phyloP scores from a whole-genome alignment of 2,329 filamentous ascomycete species.

The Penicillium sp. region DNA sequence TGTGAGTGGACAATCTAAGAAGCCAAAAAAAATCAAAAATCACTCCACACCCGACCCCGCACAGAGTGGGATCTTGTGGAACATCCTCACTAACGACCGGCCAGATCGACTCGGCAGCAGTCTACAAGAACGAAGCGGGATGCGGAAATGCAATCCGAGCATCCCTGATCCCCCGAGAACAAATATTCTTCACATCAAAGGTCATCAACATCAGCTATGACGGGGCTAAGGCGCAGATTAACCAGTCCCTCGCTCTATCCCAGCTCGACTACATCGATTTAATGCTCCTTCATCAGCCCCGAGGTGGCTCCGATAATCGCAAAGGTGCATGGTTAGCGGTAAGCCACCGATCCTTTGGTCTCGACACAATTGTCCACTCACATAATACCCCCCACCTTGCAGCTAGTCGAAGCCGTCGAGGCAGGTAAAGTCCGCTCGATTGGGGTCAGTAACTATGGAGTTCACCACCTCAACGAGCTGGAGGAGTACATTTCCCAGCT shows the following conservation, averaged over 20 bases:
- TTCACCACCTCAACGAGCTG: constrained; percentile 72
- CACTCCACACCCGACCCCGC: neutral
- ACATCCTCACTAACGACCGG: neutral
- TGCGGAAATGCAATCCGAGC: constrained; percentile 68
- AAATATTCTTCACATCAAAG: constrained; percentile 70
- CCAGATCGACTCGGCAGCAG: constrained; percentile 59
- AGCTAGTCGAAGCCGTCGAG: constrained; percentile 71
- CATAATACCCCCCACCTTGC: neutral
- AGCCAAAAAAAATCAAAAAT: neutral
- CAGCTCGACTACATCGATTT: constrained; percentile 75
- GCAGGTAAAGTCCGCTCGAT: constrained; percentile 71
- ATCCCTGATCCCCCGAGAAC: constrained; percentile 60
- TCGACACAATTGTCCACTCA: neutral
- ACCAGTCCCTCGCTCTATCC: constrained; percentile 61
- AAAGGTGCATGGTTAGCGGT: constrained; percentile 71
- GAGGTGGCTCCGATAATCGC: constrained; percentile 68
- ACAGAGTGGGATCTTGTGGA: neutral
- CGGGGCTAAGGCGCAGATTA: constrained; percentile 66
- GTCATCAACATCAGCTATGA: constrained; percentile 22
- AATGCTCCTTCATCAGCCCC: constrained; percentile 73
- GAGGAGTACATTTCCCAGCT: constrained; percentile 46
- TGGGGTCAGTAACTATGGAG: constrained; percentile 76
- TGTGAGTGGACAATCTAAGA: constrained; percentile 7
- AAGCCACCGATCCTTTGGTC: neutral
- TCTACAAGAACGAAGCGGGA: constrained; percentile 71